These are phyloP conservation scores for Novymonas esmeraldas DNA, from an alignment of 208 protist genomes.

Conservation along the genomic window DNA sequence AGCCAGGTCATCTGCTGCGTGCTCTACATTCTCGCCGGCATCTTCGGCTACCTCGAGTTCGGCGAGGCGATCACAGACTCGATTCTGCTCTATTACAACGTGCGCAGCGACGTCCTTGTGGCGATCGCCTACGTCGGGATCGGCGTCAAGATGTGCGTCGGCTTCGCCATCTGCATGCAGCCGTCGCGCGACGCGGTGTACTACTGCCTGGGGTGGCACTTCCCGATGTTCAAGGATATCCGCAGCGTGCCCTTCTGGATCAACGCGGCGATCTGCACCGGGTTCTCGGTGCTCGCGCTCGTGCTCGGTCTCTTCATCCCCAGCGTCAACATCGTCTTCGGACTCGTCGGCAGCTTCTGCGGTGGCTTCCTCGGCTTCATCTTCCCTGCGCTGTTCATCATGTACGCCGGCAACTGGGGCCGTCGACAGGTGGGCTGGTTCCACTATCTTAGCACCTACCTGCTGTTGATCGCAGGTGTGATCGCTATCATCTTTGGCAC, in stretches of 20 bases:
- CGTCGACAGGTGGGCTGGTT: constrained; percentile 58
- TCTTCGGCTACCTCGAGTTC: constrained; percentile 86
- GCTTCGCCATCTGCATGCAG: constrained; percentile 80
- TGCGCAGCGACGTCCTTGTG: constrained; percentile 50
- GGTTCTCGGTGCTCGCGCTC: constrained; percentile 66
- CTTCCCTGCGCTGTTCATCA: constrained; percentile 81
- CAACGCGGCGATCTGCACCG: constrained; percentile 56
- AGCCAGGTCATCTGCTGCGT: constrained; percentile 66
- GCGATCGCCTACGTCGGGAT: constrained; percentile 72
- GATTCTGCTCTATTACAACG: constrained; percentile 73
- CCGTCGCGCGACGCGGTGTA: constrained; percentile 70
- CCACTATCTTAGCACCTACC: constrained; percentile 72
- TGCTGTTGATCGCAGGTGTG: constrained; percentile 71
- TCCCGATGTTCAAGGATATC: constrained; percentile 50
- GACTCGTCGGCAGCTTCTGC: constrained; percentile 75
- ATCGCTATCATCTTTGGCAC: constrained; percentile 57
- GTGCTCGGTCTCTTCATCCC: constrained; percentile 80
- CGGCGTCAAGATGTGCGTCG: constrained; percentile 73
- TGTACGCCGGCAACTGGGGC: constrained; percentile 75
- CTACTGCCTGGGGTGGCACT: constrained; percentile 61
- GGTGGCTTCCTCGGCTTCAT: constrained; percentile 85
- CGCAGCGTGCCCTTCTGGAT: constrained; percentile 58
- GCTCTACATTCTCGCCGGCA: constrained; percentile 74
- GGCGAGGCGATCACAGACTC: constrained; percentile 52
- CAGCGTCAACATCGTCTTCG: constrained; percentile 75